Evolutionary conservation across 2,329 filamentous ascomycete genomes (phyloP).

Genomic region (Lachnellula hyalina): DNA sequence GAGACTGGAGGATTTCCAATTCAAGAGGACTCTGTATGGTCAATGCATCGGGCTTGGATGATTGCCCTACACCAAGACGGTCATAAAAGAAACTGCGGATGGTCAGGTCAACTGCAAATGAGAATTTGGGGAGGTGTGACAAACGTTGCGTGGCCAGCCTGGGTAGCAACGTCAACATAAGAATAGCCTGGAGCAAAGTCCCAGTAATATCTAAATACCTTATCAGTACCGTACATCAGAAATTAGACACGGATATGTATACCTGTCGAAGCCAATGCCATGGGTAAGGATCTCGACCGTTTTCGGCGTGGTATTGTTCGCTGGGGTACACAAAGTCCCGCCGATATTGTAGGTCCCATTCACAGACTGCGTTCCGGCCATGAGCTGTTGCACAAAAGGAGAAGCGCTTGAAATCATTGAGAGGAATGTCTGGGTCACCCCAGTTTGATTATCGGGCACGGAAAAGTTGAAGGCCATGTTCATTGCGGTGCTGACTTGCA

Average conservation of each 20-base stretch:
- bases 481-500: background rate
- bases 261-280: slow-evolving; percentile 3
- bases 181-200: slow-evolving; percentile 40
- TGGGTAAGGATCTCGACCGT: slow-evolving; percentile 7
- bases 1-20: slow-evolving; percentile 18
- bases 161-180: slow-evolving; percentile 49
- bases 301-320: background rate
- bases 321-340: background rate
- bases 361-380: background rate
- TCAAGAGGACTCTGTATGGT: slow-evolving; percentile 16
- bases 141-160: slow-evolving; percentile 26
- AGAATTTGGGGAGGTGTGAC: background rate
- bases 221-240: background rate
- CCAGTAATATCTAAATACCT: background rate
- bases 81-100: slow-evolving; percentile 7
- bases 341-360: background rate
- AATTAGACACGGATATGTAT: background rate
- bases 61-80: slow-evolving; percentile 8
- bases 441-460: background rate
- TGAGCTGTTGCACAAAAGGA: background rate
- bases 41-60: slow-evolving; percentile 18
- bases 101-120: background rate
- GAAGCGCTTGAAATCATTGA: background rate
- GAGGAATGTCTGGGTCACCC: background rate
- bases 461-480: slow-evolving; percentile 4